These are phyloP conservation scores for Rosa chinensis DNA, from an alignment of 306 rosid species.

Conservation along the genomic window DNA sequence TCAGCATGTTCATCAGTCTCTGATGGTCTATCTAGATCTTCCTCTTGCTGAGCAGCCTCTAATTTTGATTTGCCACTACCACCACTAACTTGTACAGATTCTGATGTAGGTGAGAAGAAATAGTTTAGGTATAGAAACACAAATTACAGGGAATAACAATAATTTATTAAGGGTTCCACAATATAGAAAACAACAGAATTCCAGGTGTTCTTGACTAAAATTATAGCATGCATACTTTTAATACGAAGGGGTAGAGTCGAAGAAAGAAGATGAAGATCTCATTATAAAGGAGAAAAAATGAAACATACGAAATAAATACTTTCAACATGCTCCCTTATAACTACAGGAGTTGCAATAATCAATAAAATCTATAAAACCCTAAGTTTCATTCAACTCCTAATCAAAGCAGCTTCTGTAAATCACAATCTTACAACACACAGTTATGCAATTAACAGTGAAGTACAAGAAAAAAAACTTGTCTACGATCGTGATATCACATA, in stretches of 20 bases:
- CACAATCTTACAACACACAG: not conserved
- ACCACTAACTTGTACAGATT: conserved; percentile 44
- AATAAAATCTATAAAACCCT: not conserved
- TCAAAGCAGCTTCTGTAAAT: not conserved
- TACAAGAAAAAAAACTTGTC: not conserved
- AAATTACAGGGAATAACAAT: not conserved
- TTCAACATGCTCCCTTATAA: not conserved
- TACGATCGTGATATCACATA: not conserved
- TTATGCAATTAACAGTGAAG: not conserved
- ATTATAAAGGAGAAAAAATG: not conserved
- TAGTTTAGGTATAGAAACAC: not conserved
- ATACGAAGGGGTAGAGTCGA: not conserved
- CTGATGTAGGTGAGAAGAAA: conserved; percentile 30
- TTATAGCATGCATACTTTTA: not conserved
- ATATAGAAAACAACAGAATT: not conserved
- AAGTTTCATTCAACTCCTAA: not conserved
- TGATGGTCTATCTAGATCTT: conserved; percentile 33
- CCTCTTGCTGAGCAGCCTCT: conserved; percentile 38
- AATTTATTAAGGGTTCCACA: not conserved
- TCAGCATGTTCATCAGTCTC: conserved; percentile 24
- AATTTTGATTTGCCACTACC: conserved; percentile 35
- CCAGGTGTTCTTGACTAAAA: not conserved
- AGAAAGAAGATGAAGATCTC: not conserved
- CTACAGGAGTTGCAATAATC: not conserved
- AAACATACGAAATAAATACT: not conserved